Evolutionary conservation across 306 rosid species (phyloP), one percentile per base, ranked within the genome.

Genomic region (Prunus padus): DNA sequence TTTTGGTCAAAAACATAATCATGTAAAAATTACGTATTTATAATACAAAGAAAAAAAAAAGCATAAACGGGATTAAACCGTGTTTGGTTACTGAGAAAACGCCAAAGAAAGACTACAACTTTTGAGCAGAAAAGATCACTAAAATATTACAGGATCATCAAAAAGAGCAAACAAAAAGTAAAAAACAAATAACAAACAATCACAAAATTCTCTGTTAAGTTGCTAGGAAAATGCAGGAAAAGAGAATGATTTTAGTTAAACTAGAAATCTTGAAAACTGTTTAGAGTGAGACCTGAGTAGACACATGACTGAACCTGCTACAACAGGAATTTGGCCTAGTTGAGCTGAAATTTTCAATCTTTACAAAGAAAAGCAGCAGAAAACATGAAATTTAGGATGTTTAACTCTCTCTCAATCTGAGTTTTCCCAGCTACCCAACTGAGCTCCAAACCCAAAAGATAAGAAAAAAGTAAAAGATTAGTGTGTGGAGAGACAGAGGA

Each of bases 1-100:
- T 37, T 37, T 37, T 1, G 28, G 92, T 82, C 92, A 85, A 86
- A 62, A 83, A 86, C 77, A 80, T 81, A 82, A 82, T 77, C 84
- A 76, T 71, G 65, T 47, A 83, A 72, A 82, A 61, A 69, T 45
- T 75, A 69, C 74, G 65, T 77, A 81, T 79, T 84, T 83, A 78
- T 73, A 81, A 47, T 63, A 59, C 33, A 45, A 59, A 76, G 63
- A 75, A 50, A 49, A 56, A 56, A 72, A 55, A 72, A 77, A 72
- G 5, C 2, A 67, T 37, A 40, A 14, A 23, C 11, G 18, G 45
- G 37, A 22, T 10, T 15, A 22, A 72, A 62, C 47, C 47, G 46
- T 67, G 68, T 51, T 82, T 68, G 67, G 59, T 54, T 47, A 3
- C 30, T 26, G 52, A 30, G 50, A 65, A 75, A 74, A 78, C 31